Base-by-base conservation (phyloP, 2,329 filamentous ascomycete species). In the Huntiella abstrusa region DNA sequence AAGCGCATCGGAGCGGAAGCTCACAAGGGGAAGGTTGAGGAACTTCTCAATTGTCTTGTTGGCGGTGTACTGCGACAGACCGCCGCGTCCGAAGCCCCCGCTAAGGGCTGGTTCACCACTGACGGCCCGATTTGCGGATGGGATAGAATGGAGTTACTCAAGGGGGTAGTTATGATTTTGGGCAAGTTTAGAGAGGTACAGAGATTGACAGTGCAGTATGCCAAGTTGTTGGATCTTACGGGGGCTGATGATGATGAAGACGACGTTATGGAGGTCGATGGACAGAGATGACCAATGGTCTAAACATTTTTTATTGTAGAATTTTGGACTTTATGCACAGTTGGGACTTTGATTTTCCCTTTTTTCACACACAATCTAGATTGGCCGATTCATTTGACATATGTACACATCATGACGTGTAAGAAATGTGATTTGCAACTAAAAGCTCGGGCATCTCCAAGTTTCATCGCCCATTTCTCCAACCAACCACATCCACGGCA, bases 1-100 rank as follows among this genome's bases (percentile, higher is more conserved):
- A 96, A 95, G 64, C 78, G 91, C 0, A 73, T 98, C 4, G 91
- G 91, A 1, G 85, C 86, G 0, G 92, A 98, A 60, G 86, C 86
- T 0, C 66, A 88, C 44, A 77, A 80, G 54, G 71, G 75, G 48
- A 98, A 98, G 64, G 86, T 95, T 2, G 88, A 96, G 59, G 92
- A 98, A 64, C 67, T 98, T 7, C 66, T 96, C 22, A 80, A 84
- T 54, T 81, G 76, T 40, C 66, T 98, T 37, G 68, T 93, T 42
- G 86, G 87, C 5, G 81, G 83, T 43, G 73, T 70, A 54, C 69
- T 70, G 57, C 70, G 70, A 51, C 77, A 82, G 2, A 73, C 73
- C 17, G 63, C 60, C 0, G 59, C 57, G n/a, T 51, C 55, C 57
- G 33, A 41, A 33, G 40, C 19, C 16, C 44, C 55, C 7, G 51